phyloP scores from a whole-genome alignment of 768 basidiomycete species.

The Macrocybe gigantea region DNA sequence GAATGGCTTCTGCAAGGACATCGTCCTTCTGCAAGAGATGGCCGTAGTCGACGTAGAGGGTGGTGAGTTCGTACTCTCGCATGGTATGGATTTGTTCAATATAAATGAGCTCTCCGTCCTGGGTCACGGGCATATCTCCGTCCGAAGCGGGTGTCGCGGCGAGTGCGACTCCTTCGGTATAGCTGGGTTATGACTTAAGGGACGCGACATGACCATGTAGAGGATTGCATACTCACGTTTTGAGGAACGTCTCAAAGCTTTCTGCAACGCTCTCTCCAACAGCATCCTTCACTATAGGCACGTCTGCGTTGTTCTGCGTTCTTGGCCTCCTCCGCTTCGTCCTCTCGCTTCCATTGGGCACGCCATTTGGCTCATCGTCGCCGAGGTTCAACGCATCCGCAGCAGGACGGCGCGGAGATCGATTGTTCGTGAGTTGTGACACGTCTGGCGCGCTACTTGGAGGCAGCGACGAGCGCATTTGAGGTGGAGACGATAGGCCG shows the following conservation, averaged over 20 bases:
- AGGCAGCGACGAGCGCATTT: slow-evolving; percentile 45
- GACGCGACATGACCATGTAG: slow-evolving; percentile 1
- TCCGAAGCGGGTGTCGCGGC: slow-evolving; percentile 79
- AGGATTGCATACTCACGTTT: slow-evolving; percentile 55
- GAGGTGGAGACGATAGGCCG: slow-evolving; percentile 52
- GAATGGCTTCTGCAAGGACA: slow-evolving; percentile 88
- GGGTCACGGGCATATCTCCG: slow-evolving; percentile 47
- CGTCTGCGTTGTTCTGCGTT: slow-evolving; percentile 52
- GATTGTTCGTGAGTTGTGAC: slow-evolving; percentile 22
- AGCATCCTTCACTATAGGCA: slow-evolving; percentile 86
- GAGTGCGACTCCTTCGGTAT: slow-evolving; percentile 74
- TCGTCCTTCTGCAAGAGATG: slow-evolving; percentile 90
- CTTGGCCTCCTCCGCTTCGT: slow-evolving; percentile 41
- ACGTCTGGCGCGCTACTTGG: slow-evolving; percentile 43
- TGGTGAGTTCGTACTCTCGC: slow-evolving; percentile 91
- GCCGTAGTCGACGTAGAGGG: slow-evolving; percentile 93
- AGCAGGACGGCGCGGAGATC: slow-evolving; percentile 34
- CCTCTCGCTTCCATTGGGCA: slow-evolving; percentile 27
- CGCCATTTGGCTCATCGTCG: slow-evolving; percentile 39
- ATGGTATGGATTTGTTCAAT: slow-evolving; percentile 92
- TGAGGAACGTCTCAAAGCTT: slow-evolving; percentile 86
- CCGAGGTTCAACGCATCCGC: slow-evolving; percentile 51
- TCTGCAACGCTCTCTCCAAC: slow-evolving; percentile 95
- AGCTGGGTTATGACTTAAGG: slow-evolving; percentile 42
- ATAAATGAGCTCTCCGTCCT: slow-evolving; percentile 69